Base-by-base conservation (phyloP, 1,284 basidiomycete species). In the Microstroma glucosiphilum region DNA sequence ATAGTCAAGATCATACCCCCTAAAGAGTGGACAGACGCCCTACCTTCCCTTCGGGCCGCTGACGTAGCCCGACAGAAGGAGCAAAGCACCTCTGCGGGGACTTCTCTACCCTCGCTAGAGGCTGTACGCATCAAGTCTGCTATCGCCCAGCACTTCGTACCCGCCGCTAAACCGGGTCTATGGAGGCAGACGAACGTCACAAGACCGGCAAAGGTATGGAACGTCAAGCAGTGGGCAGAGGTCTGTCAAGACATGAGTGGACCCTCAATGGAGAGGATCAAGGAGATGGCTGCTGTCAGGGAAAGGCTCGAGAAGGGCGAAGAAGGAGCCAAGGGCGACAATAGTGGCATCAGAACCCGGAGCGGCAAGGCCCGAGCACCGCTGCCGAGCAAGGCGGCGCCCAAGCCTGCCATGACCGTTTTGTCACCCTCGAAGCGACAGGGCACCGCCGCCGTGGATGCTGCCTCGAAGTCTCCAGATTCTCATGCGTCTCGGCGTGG, bases 1-100 rank as follows among this genome's bases (percentile, higher is more conserved):
- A 78, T 78, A 55, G 72, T 79, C 65, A 79, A 79, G 53, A 62
- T 79, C 23, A 63, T 78, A 8, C 74, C 77, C 2, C 77, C 77
- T 12, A 60, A 66, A 21, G 74, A 72, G 59, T 79, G 77, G 77
- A 59, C 55, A 21, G 74, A 69, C n/a, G 60, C 69, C 8, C 60
- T 77, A 19, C 77, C 77, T 11, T 60, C 62, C 13, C 64, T 77
- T 8, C 63, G 62, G 40, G 66, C 67, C 3, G 13, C n/a, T n/a
- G 41, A 25, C 13, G n/a, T 40, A 12, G 2, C 40, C 41, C 11
- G 49, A 23, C 25, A 57, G 40, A 61, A 61, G 41, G 40, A 43
- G n/a, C 42, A 59, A 12, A n/a, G 19, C 46, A 8, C 60, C 21
- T 40, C 49, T 6, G 19, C 30, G 9, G 48, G 37, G 21, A 43